Evolutionary conservation across 305 asterid genomes (phyloP), one percentile per base, ranked within the genome.

Genomic region (Fraxinus latifolia): DNA sequence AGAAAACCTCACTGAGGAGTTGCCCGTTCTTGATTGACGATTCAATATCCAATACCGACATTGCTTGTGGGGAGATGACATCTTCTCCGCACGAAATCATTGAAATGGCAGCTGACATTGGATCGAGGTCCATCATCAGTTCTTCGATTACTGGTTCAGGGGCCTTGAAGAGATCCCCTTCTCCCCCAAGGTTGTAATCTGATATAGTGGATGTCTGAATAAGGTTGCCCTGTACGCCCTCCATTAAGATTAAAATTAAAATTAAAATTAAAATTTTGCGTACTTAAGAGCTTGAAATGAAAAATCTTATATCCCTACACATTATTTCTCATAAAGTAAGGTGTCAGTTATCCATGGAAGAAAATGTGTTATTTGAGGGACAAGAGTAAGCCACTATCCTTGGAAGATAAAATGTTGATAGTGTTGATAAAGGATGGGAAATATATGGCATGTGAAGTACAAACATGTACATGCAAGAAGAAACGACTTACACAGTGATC

Each of bases 11-110:
- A 71, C 93, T 93, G 55, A 96, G 89, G 65, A 96, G 91, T 76
- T 90, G 94, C 50, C 91, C 99, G 9, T 83, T 88, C 87, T 92
- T 92, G 19, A 93, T 86, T 1, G 96, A 93, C 5, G 94, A 89
- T 83, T 94, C 97, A 2, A 92, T 89, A 80, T 94, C 97, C 0
- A 95, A 87, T 14, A 90, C 90, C 44, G 89, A 86, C 85, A 94
- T 81, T 15, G 92, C 91, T 78, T 96, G 99, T 7, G 92, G 76
- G 23, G 94, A 39, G 76, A 92, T 86, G 82, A 80, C 92, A 71
- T 91, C 96, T 70, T 93, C 99, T 39, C 93, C 94, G 79, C 93
- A 90, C 53, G 98, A 93, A 17, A 91, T 92, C 98, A 94, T 96
- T 3, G 99, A 92, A 25, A 96, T 89, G 79, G 93, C 95, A 82